phyloP scores from a whole-genome alignment of 345 rosid species.

The Euclidium syriacum region DNA sequence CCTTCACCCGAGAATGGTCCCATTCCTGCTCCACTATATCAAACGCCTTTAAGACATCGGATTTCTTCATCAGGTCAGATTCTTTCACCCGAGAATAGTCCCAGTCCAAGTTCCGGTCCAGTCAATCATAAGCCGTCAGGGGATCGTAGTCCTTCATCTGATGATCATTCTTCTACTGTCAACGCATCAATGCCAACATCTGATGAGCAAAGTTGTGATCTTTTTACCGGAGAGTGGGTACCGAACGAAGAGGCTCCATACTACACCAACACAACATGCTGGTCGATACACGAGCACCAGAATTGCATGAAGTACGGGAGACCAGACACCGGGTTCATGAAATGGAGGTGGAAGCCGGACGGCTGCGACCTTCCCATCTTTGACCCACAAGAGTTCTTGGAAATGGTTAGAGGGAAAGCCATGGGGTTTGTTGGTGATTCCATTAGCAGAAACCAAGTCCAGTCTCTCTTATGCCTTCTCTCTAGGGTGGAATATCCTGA shows the following conservation, averaged over 20 bases:
- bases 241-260: slow-evolving; percentile 64
- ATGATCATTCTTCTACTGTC: slow-evolving; percentile 7
- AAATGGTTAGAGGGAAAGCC: slow-evolving; percentile 63
- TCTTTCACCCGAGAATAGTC: background rate
- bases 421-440: slow-evolving; percentile 90
- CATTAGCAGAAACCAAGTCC: slow-evolving; percentile 80
- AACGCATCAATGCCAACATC: background rate
- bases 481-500: slow-evolving; percentile 70
- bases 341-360: slow-evolving; percentile 87
- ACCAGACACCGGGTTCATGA: slow-evolving; percentile 62
- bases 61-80: background rate
- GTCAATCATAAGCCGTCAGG: background rate
- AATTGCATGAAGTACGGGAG: slow-evolving; percentile 85
- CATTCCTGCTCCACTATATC: background rate
- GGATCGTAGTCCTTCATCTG: background rate
- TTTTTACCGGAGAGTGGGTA: slow-evolving; percentile 81
- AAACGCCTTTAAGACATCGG: background rate
- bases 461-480: slow-evolving; percentile 84
- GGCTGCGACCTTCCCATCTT: slow-evolving; percentile 67
- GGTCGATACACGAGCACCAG: slow-evolving; percentile 84
- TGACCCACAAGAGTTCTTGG: slow-evolving; percentile 69
- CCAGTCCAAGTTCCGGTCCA: background rate
- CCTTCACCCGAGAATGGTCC: background rate
- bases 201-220: slow-evolving; percentile 43
- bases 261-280: slow-evolving; percentile 72